A percentile compares a stretch with the other conserved stretches of the same genome.
Conservation (phyloP, 805 yeast genomes). For the Zygotorulaspora florentina region DNA sequence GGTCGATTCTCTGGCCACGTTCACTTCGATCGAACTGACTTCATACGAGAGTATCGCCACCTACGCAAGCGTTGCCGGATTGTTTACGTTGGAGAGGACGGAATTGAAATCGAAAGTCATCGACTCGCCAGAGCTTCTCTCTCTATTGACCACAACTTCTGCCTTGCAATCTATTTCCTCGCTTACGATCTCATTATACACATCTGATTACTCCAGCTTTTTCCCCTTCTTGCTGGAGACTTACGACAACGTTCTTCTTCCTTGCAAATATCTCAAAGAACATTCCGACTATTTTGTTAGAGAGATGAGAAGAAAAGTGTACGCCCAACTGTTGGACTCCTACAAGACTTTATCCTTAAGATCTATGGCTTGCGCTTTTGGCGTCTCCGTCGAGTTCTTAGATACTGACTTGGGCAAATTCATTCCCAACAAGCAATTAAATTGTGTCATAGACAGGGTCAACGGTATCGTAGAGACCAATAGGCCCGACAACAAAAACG, state of each 20-base stretch:
- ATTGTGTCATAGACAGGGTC: constrained; percentile 93
- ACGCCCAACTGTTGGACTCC: constrained; percentile 88
- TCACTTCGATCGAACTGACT: constrained; percentile 87
- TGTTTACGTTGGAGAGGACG: constrained; percentile 73
- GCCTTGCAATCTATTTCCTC: constrained; percentile 75
- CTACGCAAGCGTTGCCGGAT: constrained; percentile 85
- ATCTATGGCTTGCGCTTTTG: constrained; percentile 93
- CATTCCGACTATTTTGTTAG: constrained; percentile 84
- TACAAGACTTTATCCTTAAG: constrained; percentile 84
- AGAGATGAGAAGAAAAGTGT: constrained; percentile 92
- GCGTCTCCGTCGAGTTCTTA: constrained; percentile 80
- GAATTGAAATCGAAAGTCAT: constrained; percentile 79
- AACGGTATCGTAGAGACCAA: constrained; percentile 94
- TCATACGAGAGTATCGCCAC: constrained; percentile 86
- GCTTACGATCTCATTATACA: constrained; percentile 80
- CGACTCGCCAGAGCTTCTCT: constrained; percentile 89
- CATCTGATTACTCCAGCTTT: constrained; percentile 78
- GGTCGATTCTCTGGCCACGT: constrained; percentile 90
- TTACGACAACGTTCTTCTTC: constrained; percentile 63
- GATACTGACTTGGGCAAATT: constrained; percentile 85
- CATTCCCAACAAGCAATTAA: constrained; percentile 88
- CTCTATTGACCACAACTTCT: constrained; percentile 67
- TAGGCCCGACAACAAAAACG: constrained; percentile 93
- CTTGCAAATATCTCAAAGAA: constrained; percentile 61
- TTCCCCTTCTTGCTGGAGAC: constrained; percentile 75